Base-by-base conservation (phyloP, 306 rosid species). In the Nissolia schottii region DNA sequence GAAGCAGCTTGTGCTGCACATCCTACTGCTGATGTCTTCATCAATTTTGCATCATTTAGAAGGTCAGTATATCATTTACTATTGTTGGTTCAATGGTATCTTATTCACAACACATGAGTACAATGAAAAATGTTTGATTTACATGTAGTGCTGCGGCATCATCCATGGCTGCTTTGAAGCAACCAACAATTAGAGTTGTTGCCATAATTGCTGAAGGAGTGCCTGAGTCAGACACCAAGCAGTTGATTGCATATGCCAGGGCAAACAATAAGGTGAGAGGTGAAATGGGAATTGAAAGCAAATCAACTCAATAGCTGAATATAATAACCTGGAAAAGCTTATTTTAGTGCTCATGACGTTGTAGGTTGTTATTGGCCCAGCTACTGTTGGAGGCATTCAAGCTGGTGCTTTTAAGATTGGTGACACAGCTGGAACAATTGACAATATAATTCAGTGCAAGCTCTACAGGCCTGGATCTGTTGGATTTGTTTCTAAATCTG, bases 351-450 rank as follows among this genome's bases (percentile, higher is more conserved):
- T 76, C 48, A 34, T 82, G 65, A 31, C 68, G 22, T 80, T 73
- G 73, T 80, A 94, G 98, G 96, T 95, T 78, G 92, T 91, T 74
- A 79, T 95, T 80, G 96, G 99, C 64, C 99, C 97, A 62, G 99
- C 99, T 38, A 95, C 99, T 20, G 97, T 95, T 74, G 99, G 99
- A 77, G 99, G 99, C 53, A 88, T 95, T 81, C 99, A 95, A 86
- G 99, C 97, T 4, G 99, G 97, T 45, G 99, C 99, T 69, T 95
- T 95, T 85, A 95, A 91, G 91, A 95, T 95, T 19, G 99, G 99
- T 70, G 99, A 95, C 83, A 95, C 97, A 38, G 99, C 99, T 50
- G 99, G 99, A 83, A 95, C 96, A 48, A 95, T 95, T 67, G 99
- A 95, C 74, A 95, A 95, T 80, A 87, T 91, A 53, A 84, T 91